phyloP scores from a whole-genome alignment of 2,329 filamentous ascomycete species.

The Pseudocercospora vitis region DNA sequence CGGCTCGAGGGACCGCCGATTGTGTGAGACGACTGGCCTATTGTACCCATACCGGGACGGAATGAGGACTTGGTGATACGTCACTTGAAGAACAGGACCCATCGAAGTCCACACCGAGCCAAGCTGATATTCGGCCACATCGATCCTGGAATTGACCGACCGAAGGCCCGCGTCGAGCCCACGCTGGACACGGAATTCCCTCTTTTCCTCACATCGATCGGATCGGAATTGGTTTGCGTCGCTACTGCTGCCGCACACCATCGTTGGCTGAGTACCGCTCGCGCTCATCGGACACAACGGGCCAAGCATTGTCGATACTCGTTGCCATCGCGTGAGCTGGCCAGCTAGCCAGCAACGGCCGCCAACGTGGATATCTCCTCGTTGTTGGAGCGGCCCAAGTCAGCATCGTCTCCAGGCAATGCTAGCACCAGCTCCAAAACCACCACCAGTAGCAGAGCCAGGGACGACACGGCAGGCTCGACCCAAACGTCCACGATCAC shows the following conservation, averaged over 20 bases:
- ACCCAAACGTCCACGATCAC: conserved; percentile 27
- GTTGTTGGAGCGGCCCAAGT: conserved; percentile 74
- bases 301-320: conserved; percentile 1
- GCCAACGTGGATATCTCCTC: conserved; percentile 94
- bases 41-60: conserved; percentile 15
- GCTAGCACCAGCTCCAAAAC: conserved; percentile 42
- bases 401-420: conserved; percentile 61
- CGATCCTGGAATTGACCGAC: conserved; percentile 16
- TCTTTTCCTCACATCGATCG: neutral
- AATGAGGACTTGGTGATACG: conserved; percentile 20
- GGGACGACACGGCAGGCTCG: conserved; percentile 27
- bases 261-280: neutral
- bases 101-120: conserved; percentile 20
- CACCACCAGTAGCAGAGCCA: conserved; percentile 30
- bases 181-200: conserved; percentile 12
- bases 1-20: conserved; percentile 15
- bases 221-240: neutral
- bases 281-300: neutral
- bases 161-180: conserved; percentile 19
- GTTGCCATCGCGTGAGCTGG: conserved; percentile 42
- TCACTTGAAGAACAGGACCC: conserved; percentile 19
- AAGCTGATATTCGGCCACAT: conserved; percentile 13
- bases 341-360: conserved; percentile 48
- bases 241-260: neutral
- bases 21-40: conserved; percentile 17